These are phyloP conservation scores for Penicillium sp. DNA, from an alignment of 2,329 filamentous ascomycete species.

Conservation along the genomic window DNA sequence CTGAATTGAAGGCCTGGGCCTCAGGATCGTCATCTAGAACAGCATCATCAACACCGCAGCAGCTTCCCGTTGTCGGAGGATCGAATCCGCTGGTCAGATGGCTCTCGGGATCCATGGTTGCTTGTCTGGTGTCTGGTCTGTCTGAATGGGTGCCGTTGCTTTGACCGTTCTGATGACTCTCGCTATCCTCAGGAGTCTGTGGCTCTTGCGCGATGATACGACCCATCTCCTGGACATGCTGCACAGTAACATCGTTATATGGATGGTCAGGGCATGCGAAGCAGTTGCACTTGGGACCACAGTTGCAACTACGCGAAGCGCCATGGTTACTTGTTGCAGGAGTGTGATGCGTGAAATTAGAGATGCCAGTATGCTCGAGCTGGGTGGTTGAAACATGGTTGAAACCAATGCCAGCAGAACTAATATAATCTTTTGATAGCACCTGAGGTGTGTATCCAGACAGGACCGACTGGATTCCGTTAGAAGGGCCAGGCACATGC, in stretches of 20 bases:
- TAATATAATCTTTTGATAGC: conserved; percentile 13
- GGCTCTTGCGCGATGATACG: conserved; percentile 44
- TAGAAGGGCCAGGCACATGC: background rate
- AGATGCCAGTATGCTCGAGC: conserved; percentile 1
- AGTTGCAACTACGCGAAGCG: conserved; percentile 44
- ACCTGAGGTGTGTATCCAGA: background rate
- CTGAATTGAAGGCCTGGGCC: conserved; percentile 30
- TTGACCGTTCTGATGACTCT: conserved; percentile 27
- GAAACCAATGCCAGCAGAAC: conserved; percentile 25
- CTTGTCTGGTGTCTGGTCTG: conserved; percentile 25
- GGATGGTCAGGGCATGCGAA: conserved; percentile 53
- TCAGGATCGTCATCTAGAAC: conserved; percentile 32
- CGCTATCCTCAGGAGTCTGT: conserved; percentile 25
- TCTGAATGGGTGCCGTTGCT: conserved; percentile 25
- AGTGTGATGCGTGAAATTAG: conserved; percentile 16
- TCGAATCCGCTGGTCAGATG: conserved; percentile 22
- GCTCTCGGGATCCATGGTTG: conserved; percentile 24
- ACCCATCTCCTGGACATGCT: conserved; percentile 53
- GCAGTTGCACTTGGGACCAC: conserved; percentile 53
- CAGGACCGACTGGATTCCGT: background rate
- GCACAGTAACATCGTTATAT: conserved; percentile 51
- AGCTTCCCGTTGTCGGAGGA: conserved; percentile 10
- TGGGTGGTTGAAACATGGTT: conserved; percentile 24
- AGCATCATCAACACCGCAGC: conserved; percentile 13
- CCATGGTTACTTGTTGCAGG: conserved; percentile 22